These are phyloP conservation scores for Zizania latifolia DNA, from an alignment of 176 grass and related monocot species.

Conservation along the genomic window DNA sequence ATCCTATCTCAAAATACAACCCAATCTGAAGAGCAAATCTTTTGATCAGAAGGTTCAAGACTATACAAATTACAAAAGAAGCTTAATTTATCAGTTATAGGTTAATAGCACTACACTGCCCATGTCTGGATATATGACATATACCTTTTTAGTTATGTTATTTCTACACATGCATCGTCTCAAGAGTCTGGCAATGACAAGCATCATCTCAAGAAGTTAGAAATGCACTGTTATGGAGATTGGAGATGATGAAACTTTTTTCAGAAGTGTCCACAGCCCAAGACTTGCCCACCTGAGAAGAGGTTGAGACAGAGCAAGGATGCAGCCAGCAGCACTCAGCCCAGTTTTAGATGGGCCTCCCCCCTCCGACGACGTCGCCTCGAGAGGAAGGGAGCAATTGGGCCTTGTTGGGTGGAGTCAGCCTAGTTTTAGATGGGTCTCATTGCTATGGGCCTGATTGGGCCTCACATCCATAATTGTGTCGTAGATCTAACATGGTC, in stretches of 20 bases:
- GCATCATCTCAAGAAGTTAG: conserved; percentile 1
- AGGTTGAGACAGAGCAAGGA: conserved; percentile 62
- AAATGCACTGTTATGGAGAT: neutral
- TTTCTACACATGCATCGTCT: neutral
- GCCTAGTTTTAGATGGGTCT: neutral
- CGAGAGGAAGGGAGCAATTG: neutral
- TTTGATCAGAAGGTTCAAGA: neutral
- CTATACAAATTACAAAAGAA: too few relatives aligned
- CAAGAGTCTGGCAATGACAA: neutral
- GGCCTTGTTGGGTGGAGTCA: neutral
- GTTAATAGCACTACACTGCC: too few relatives aligned
- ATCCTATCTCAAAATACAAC: neutral
- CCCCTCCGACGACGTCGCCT: neutral
- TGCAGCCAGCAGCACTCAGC: conserved; percentile 28
- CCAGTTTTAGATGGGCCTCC: too few relatives aligned
- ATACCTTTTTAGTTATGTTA: neutral
- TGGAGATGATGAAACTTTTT: neutral
- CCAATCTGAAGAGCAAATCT: neutral
- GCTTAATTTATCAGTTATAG: too few relatives aligned
- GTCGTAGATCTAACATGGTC: too few relatives aligned
- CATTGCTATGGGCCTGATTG: neutral
- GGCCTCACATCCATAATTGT: too few relatives aligned
- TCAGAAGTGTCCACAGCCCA: conserved; percentile 32
- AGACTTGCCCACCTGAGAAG: conserved; percentile 44
- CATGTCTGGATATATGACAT: neutral